Conservation (phyloP, 2,329 filamentous ascomycete species). For the Aspergillus sp. region DNA sequence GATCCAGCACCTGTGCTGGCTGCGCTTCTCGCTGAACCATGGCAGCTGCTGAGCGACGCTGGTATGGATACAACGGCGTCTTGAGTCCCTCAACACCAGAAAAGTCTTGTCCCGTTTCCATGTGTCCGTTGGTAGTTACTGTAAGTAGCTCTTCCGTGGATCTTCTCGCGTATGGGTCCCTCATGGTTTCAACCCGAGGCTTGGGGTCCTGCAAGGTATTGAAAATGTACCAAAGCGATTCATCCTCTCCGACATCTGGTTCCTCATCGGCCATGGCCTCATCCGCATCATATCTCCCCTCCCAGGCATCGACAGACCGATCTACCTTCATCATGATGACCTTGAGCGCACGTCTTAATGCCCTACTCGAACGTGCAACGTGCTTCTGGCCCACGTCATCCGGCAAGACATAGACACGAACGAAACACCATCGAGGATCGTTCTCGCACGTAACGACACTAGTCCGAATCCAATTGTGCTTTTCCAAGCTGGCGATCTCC, state of each 20-base stretch:
- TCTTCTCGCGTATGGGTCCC: slow-evolving; percentile 24
- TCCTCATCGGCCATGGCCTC: slow-evolving; percentile 3
- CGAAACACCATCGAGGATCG: slow-evolving; percentile 13
- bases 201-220: slow-evolving; percentile 42
- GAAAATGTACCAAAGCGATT: slow-evolving; percentile 48
- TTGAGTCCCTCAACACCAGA: slow-evolving; percentile 32
- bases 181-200: slow-evolving; percentile 24
- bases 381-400: slow-evolving; percentile 32
- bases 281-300: slow-evolving; percentile 17
- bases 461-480: slow-evolving; percentile 33
- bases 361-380: slow-evolving; percentile 27
- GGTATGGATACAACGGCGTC: slow-evolving; percentile 70
- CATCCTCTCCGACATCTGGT: slow-evolving; percentile 27
- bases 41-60: slow-evolving; percentile 70
- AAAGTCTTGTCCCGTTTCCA: slow-evolving; percentile 8
- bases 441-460: slow-evolving; percentile 11
- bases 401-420: slow-evolving; percentile 37
- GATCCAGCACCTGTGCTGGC: slow-evolving; percentile 64
- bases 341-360: slow-evolving; percentile 33
- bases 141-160: slow-evolving; percentile 35
- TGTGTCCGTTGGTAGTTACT: slow-evolving; percentile 2
- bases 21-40: slow-evolving; percentile 80
- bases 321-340: slow-evolving; percentile 37
- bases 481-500: slow-evolving; percentile 24
- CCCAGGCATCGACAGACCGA: slow-evolving; percentile 34